A percentile compares a stretch with the other conserved stretches of the same genome.
Conservation (phyloP, 2,329 filamentous ascomycete species). For the Escovopsis sp. region DNA sequence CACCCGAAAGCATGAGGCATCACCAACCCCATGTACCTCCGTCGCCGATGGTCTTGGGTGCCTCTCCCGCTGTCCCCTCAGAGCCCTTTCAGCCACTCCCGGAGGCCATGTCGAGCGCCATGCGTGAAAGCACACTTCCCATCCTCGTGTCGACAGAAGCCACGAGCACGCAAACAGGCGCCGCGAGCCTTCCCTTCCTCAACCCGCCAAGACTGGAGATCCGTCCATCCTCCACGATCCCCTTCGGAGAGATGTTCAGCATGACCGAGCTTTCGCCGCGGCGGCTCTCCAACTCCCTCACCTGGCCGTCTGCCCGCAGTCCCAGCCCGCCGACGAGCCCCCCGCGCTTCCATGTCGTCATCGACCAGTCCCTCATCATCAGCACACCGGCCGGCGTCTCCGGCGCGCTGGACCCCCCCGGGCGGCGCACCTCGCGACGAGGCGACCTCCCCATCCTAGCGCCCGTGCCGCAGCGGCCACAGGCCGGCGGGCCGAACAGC, state of each 20-base stretch:
- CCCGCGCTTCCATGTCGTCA: slow-evolving; percentile 4
- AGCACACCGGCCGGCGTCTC: slow-evolving; percentile 41
- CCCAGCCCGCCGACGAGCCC: slow-evolving; percentile 8
- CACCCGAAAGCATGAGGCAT: slow-evolving; percentile 16
- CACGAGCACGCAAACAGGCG: background rate
- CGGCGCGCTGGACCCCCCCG: slow-evolving; percentile 34
- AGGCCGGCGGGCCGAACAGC: slow-evolving; percentile 16
- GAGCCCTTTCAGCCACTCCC: background rate
- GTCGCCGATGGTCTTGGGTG: slow-evolving; percentile 1
- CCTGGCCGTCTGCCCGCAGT: slow-evolving; percentile 29
- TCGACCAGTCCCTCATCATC: slow-evolving; percentile 43
- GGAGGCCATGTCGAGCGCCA: background rate
- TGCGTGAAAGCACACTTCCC: slow-evolving; percentile 1
- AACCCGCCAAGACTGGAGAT: slow-evolving; percentile 1
- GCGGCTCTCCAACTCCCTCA: slow-evolving; percentile 22
- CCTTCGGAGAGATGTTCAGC: slow-evolving; percentile 4
- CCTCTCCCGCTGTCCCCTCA: slow-evolving; percentile 8
- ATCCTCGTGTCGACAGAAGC: background rate
- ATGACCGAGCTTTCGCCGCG: slow-evolving; percentile 11
- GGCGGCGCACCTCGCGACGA: slow-evolving; percentile 16
- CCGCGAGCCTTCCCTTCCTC: slow-evolving; percentile 1
- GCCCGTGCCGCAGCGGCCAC: slow-evolving; percentile 36
- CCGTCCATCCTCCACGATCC: slow-evolving; percentile 3
- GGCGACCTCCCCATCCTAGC: slow-evolving; percentile 34
- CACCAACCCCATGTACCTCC: slow-evolving; percentile 1